phyloP scores from a whole-genome alignment of 2,329 filamentous ascomycete species.

The Calonectria honghensis region DNA sequence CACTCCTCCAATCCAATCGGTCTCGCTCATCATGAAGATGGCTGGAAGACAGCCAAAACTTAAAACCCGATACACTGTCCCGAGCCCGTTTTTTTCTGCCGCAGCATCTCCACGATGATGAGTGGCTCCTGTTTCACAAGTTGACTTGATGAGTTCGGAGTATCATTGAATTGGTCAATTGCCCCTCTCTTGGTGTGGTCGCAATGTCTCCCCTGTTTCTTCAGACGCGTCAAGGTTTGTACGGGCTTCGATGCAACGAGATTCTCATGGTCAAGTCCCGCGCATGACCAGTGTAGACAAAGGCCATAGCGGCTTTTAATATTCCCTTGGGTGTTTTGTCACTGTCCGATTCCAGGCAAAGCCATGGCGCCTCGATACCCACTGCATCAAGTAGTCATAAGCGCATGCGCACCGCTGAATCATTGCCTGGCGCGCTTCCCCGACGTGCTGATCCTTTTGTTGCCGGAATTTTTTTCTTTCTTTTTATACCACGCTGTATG shows the following conservation, averaged over 20 bases:
- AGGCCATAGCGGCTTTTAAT: background rate
- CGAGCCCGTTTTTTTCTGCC: background rate
- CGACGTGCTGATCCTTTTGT: background rate
- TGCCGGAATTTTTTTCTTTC: too few species aligned
- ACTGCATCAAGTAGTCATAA: background rate
- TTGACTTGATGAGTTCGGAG: background rate
- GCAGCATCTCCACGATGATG: background rate
- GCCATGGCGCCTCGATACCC: background rate
- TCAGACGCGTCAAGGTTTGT: background rate
- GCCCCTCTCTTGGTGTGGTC: background rate
- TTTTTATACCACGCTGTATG: background rate
- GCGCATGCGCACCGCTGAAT: background rate
- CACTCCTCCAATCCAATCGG: slow-evolving; percentile 14
- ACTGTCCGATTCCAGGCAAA: background rate
- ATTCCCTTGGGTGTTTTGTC: background rate
- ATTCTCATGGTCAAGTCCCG: background rate
- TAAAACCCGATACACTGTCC: background rate
- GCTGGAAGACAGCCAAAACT: background rate
- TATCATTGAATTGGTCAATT: background rate
- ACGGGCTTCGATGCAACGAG: background rate
- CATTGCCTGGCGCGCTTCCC: background rate
- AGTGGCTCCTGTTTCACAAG: background rate
- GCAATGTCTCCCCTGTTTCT: background rate
- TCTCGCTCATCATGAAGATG: background rate
- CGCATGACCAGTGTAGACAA: background rate